These are phyloP conservation scores for Chenopodium quinoa DNA, from an alignment of 148 eudicot species.

Conservation along the genomic window DNA sequence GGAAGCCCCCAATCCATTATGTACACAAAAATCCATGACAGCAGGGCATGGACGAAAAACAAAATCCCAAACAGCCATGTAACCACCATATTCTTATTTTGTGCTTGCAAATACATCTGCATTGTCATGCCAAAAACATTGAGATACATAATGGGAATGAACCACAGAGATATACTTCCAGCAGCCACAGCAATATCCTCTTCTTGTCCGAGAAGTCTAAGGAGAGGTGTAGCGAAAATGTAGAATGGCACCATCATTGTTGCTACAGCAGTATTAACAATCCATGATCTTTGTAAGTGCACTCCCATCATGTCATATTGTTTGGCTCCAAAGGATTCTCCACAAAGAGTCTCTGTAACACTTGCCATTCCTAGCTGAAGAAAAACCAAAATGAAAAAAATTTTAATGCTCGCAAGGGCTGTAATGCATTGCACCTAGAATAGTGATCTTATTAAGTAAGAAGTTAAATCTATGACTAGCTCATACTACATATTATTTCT, in stretches of 20 bases:
- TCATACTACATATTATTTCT: not conserved
- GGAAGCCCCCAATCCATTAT: slow-evolving; percentile 37
- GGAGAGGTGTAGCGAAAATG: slow-evolving; percentile 49
- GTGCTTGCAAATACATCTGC: slow-evolving; percentile 71
- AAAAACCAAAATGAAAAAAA: not conserved
- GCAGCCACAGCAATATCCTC: slow-evolving; percentile 42
- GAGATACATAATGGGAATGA: slow-evolving; percentile 46
- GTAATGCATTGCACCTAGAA: not conserved
- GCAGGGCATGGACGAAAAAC: slow-evolving; percentile 38
- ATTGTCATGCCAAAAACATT: slow-evolving; percentile 45
- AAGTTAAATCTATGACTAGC: not conserved
- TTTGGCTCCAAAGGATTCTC: slow-evolving; percentile 74
- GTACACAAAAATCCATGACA: slow-evolving; percentile 58
- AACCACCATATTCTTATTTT: slow-evolving; percentile 55
- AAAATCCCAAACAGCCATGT: slow-evolving; percentile 37
- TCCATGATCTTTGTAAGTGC: slow-evolving; percentile 69
- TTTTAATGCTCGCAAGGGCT: not conserved
- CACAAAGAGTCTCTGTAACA: slow-evolving; percentile 68
- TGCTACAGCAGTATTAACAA: slow-evolving; percentile 41
- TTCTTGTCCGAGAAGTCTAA: slow-evolving; percentile 43
- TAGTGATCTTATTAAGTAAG: not conserved
- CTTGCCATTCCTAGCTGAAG: slow-evolving; percentile 72
- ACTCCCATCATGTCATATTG: slow-evolving; percentile 71
- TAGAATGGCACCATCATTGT: slow-evolving; percentile 48
- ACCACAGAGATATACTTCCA: slow-evolving; percentile 50